phyloP scores from a whole-genome alignment of 225 moss, liverwort and hornwort species.

The Sphagnum contortum region DNA sequence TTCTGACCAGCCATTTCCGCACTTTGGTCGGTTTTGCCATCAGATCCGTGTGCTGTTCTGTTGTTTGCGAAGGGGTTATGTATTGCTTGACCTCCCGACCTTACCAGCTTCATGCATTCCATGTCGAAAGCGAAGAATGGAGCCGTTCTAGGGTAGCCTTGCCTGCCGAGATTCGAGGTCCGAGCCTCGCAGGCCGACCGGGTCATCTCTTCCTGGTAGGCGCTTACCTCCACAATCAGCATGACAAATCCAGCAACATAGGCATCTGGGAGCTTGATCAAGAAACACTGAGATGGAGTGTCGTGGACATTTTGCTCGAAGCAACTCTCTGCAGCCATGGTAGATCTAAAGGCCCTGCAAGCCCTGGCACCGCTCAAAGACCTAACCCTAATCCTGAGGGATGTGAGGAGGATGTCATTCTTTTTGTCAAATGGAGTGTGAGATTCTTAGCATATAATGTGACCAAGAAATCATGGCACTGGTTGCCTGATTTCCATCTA shows the following conservation, averaged over 20 bases:
- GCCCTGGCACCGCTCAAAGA: slow-evolving; percentile 10
- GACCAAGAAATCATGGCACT: slow-evolving; percentile 36
- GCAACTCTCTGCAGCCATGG: slow-evolving; percentile 21
- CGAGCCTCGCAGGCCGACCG: slow-evolving; percentile 23
- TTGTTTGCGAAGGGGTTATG: slow-evolving; percentile 25
- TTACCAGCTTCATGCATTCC: slow-evolving; percentile 28
- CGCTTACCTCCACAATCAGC: slow-evolving; percentile 39
- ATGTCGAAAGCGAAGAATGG: slow-evolving; percentile 16
- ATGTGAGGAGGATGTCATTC: slow-evolving; percentile 15
- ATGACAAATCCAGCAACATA: slow-evolving; percentile 38
- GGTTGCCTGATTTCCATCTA: slow-evolving; percentile 28
- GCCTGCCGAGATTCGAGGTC: slow-evolving; percentile 29
- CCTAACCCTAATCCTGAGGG: background rate
- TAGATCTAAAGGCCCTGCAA: slow-evolving; percentile 7
- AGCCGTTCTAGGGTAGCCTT: slow-evolving; percentile 18
- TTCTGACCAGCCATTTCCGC: slow-evolving; percentile 30
- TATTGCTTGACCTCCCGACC: slow-evolving; percentile 41
- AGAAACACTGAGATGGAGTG: slow-evolving; percentile 23
- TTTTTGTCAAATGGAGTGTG: slow-evolving; percentile 36
- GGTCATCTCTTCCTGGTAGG: slow-evolving; percentile 40
- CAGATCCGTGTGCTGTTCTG: slow-evolving; percentile 32
- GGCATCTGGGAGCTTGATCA: slow-evolving; percentile 48
- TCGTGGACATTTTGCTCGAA: slow-evolving; percentile 35
- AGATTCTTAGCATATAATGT: slow-evolving; percentile 37
- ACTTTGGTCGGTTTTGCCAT: slow-evolving; percentile 23